Percentiles rank a stretch among this genome's conserved stretches.
phyloP scores from a whole-genome alignment of 768 basidiomycete genomes.

The Psilocybe tampanensis region DNA sequence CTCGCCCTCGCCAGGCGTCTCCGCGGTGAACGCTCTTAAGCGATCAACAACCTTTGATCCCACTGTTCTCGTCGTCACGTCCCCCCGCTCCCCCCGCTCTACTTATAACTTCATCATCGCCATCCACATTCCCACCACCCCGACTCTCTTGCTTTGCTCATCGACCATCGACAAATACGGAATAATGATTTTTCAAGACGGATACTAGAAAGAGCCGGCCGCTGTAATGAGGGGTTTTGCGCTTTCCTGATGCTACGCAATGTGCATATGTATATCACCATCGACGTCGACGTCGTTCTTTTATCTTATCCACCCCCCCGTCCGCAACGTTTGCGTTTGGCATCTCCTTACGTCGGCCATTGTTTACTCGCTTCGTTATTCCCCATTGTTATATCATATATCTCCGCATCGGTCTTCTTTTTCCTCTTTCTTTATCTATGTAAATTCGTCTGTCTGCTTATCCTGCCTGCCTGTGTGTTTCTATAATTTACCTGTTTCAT shows the following conservation, averaged over 20 bases:
- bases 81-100: no score
- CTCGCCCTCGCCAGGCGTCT: slow-evolving; percentile 86
- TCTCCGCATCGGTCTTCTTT: not conserved
- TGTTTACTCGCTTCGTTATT: not conserved
- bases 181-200: no score
- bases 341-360: not conserved
- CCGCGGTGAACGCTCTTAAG: slow-evolving; percentile 82
- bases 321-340: not conserved
- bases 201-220: no score
- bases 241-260: no score
- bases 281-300: not conserved
- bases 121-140: not conserved
- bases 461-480: not conserved
- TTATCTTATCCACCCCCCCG: not conserved
- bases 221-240: no score
- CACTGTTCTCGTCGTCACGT: not conserved
- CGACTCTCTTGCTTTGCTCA: no score
- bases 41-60: not conserved
- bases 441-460: not conserved
- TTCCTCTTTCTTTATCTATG: not conserved
- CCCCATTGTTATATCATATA: not conserved
- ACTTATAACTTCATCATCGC: not conserved
- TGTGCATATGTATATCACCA: not conserved
- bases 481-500: not conserved
- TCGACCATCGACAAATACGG: no score